Evolutionary conservation across 768 basidiomycete genomes (phyloP).

Genomic region (Boletus insuetus): DNA sequence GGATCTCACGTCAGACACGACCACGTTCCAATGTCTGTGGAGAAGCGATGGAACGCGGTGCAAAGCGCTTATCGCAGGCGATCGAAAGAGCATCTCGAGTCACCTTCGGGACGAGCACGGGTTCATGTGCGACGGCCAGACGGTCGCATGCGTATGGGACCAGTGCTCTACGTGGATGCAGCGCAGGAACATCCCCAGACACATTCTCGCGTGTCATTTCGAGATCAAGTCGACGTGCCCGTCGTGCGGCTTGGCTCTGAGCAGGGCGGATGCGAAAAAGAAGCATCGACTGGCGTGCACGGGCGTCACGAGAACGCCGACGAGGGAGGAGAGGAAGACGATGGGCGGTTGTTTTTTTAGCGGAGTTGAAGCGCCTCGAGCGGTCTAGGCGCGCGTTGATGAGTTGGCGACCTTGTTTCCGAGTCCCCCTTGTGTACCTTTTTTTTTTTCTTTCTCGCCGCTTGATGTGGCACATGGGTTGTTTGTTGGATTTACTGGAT

Average conservation of each 20-base stretch:
- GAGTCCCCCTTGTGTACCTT: no score
- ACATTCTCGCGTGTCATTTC: conserved; percentile 24
- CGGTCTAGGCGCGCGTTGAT: not conserved
- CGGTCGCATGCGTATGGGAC: conserved; percentile 16
- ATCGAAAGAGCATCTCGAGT: conserved; percentile 16
- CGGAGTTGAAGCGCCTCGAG: conserved; percentile 14
- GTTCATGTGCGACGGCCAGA: conserved; percentile 18
- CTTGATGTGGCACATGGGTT: no score
- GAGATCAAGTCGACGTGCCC: conserved; percentile 22
- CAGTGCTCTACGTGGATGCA: conserved; percentile 17
- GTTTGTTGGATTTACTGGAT: no score
- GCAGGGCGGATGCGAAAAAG: conserved; percentile 23
- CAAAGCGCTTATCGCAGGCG: conserved; percentile 12
- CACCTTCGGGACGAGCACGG: conserved; percentile 22
- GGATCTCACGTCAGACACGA: not conserved
- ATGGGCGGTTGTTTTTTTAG: conserved; percentile 2
- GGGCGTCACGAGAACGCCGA: not conserved
- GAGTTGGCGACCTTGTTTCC: not conserved
- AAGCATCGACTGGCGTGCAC: conserved; percentile 20
- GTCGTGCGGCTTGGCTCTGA: conserved; percentile 13
- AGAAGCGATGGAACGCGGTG: conserved; percentile 7
- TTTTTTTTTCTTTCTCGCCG: no score
- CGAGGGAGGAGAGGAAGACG: not conserved
- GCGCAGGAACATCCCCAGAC: conserved; percentile 25
- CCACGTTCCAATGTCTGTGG: conserved; percentile 24